phyloP scores from a whole-genome alignment of 495 filamentous ascomycete genomes.

The Xylaria intraflava region DNA sequence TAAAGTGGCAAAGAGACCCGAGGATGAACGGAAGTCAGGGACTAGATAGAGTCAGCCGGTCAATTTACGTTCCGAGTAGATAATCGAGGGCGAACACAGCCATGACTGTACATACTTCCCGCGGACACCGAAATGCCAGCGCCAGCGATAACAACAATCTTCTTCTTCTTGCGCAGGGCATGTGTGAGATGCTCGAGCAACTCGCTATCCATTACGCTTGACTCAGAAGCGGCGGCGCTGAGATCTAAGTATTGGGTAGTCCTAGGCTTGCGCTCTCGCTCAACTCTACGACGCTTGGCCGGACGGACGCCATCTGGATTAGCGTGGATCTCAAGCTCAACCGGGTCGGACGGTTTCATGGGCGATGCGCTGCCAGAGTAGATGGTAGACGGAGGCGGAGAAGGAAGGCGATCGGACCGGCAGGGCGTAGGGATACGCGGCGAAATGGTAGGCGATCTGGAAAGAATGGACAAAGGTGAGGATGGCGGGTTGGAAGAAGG shows the following conservation, averaged over 20 bases:
- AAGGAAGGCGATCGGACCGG: slow-evolving; percentile 19
- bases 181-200: slow-evolving; percentile 63
- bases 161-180: slow-evolving; percentile 78
- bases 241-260: slow-evolving; percentile 73
- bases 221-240: slow-evolving; percentile 35
- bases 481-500: slow-evolving; percentile 36
- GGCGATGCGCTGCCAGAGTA: slow-evolving; percentile 39
- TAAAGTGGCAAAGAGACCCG: slow-evolving; percentile 78
- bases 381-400: slow-evolving; percentile 42
- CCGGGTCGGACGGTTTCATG: slow-evolving; percentile 29
- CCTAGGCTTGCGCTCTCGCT: slow-evolving; percentile 62
- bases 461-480: slow-evolving; percentile 44
- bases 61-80: slow-evolving; percentile 9
- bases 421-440: slow-evolving; percentile 20
- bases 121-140: slow-evolving; percentile 95
- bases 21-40: slow-evolving; percentile 90
- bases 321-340: slow-evolving; percentile 37
- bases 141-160: slow-evolving; percentile 93
- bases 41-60: slow-evolving; percentile 47
- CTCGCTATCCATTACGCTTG: slow-evolving; percentile 37
- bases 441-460: slow-evolving; percentile 47
- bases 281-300: slow-evolving; percentile 64
- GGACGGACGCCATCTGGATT: slow-evolving; percentile 60
- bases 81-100: not conserved
- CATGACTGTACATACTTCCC: slow-evolving; percentile 63